phyloP scores from a whole-genome alignment of 257 asterid species.

The Solanum sitiens region DNA sequence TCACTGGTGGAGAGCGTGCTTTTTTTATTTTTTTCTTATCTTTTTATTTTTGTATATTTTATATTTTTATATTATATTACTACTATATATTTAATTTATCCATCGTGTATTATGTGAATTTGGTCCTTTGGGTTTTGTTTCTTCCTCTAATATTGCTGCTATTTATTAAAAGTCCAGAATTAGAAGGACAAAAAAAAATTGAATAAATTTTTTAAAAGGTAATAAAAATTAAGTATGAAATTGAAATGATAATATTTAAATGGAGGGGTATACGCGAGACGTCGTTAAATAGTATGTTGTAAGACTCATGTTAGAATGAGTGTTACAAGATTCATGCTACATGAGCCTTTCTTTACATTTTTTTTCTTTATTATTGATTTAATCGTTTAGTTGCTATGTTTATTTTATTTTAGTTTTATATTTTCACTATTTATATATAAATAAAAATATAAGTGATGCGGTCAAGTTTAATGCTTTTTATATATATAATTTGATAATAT shows the following conservation, averaged over 20 bases:
- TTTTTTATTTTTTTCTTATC: background rate
- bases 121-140: background rate
- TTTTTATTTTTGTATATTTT: background rate
- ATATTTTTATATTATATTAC: background rate
- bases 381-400: too few relatives aligned
- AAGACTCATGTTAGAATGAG: background rate
- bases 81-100: background rate
- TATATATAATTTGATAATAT: too few relatives aligned
- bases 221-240: too few relatives aligned
- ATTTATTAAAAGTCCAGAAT: rapidly evolving
- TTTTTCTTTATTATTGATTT: too few relatives aligned
- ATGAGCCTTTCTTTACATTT: too few relatives aligned
- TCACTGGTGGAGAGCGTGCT: background rate
- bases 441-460: background rate
- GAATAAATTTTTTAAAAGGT: rapidly evolving
- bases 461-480: too few relatives aligned
- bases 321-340: too few relatives aligned
- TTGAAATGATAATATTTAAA: too few relatives aligned
- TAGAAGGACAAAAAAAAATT: too few relatives aligned
- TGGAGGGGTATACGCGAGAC: background rate
- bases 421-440: too few relatives aligned
- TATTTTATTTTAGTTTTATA: too few relatives aligned
- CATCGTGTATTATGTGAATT: background rate
- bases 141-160: background rate
- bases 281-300: background rate